Base-by-base conservation (phyloP, 306 rosid species). In the Arachis hypogaea region DNA sequence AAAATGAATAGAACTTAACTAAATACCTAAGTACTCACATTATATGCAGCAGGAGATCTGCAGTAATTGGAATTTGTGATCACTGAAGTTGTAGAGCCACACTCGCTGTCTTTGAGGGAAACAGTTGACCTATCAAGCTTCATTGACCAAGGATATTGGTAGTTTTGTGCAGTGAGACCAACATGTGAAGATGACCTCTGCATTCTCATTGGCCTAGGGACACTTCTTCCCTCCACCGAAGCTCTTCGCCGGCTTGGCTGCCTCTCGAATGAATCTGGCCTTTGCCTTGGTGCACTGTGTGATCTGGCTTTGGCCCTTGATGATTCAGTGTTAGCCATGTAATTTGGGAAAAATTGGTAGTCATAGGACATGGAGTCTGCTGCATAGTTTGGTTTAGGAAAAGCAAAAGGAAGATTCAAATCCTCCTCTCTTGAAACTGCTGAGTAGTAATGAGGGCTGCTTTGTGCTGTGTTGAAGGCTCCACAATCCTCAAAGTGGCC, bases 241-340 rank as follows among this genome's bases (percentile, higher is more conserved):
- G 73, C 67, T 78, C 93, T 88, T 59, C 93, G 64, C 43, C 93
- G 63, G 84, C 97, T 93, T 1, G 87, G 88, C 5, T 85, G 98
- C 82, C 92, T 83, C 77, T 91, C 96, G 0, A 66, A 76, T 0
- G 90, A 49, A 5, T 91, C 99, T 0, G 92, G 96, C 75, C 99
- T 78, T 33, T 84, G 88, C 83, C 89, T 94, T 2, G 99, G 99
- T 2, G 96, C 99, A 46, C 99, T 94, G 11, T 92, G 99, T 0
- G 97, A 94, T 52, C 99, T 81, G 3, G 42, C 89, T 75, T 92
- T 94, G 18, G 99, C 99, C 64, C 82, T 86, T 11, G 97, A 94
- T n/a, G 99, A 94, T 78, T 89, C 87, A 0, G 99, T 94, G 59
- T 92, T 89, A 9, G 97, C 90, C 99, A 94, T 94, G 88, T 94